phyloP scores from a whole-genome alignment of 129 eudicot species.

The Glebionis coronaria region DNA sequence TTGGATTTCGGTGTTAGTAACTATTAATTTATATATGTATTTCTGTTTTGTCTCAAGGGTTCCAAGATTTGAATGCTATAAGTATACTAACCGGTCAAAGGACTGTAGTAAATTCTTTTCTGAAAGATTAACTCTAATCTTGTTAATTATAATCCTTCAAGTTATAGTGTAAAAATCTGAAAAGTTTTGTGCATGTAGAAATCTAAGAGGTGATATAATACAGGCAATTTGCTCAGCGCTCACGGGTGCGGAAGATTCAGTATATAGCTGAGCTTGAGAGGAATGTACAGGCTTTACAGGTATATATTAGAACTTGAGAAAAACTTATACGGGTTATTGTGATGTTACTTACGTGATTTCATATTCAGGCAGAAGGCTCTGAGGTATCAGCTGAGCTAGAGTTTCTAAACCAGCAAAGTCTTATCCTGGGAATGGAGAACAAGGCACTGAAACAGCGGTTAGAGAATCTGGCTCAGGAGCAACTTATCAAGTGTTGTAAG shows the following conservation, averaged over 20 bases:
- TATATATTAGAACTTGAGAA: constrained; percentile 12
- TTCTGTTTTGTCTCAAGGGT: neutral
- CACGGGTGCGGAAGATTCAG: constrained; percentile 90
- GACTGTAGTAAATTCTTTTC: constrained; percentile 12
- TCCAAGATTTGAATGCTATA: no score
- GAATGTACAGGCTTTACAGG: constrained; percentile 74
- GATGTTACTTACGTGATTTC: neutral
- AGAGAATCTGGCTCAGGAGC: constrained; percentile 76
- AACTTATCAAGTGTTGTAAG: constrained; percentile 64
- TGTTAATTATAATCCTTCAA: neutral
- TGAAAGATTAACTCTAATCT: neutral
- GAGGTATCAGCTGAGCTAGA: constrained; percentile 64
- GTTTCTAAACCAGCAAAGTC: constrained; percentile 71
- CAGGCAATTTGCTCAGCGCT: constrained; percentile 84
- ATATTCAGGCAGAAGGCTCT: constrained; percentile 57
- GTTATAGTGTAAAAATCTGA: neutral
- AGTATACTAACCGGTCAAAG: constrained; percentile 12
- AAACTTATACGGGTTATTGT: neutral
- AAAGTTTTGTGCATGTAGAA: constrained; percentile 9
- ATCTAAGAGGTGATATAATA: constrained; percentile 20
- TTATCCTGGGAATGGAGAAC: constrained; percentile 78
- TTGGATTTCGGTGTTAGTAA: neutral
- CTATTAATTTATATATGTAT: neutral
- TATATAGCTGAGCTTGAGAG: constrained; percentile 87
- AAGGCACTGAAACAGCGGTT: constrained; percentile 72